phyloP scores from a whole-genome alignment of 306 rosid genomes.

The Gillenia trifoliata region DNA sequence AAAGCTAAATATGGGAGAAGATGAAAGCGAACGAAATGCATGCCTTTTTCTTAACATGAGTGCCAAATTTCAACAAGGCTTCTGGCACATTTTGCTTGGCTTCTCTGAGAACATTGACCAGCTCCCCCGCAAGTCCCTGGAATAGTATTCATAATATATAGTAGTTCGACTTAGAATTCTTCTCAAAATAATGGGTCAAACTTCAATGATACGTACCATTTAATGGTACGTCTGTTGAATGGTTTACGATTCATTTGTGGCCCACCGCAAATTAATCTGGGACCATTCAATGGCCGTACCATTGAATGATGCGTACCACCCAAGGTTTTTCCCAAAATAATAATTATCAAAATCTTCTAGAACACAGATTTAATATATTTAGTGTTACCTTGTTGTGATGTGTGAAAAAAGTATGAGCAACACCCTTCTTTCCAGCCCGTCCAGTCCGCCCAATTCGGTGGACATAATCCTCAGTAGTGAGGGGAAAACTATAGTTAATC shows the following conservation, averaged over 20 bases:
- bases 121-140: slow-evolving; percentile 98
- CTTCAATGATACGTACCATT: no score
- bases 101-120: slow-evolving; percentile 93
- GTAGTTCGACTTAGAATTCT: background rate
- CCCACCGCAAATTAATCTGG: no score
- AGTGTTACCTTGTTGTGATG: slow-evolving; percentile 66
- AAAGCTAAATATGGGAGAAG: background rate
- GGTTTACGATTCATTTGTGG: no score
- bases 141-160: slow-evolving; percentile 4
- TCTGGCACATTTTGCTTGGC: slow-evolving; percentile 80
- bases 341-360: background rate
- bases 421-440: slow-evolving; percentile 93
- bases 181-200: no score
- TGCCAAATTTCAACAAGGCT: slow-evolving; percentile 72
- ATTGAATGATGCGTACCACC: no score
- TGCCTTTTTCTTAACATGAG: slow-evolving; percentile 95
- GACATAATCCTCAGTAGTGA: slow-evolving; percentile 91
- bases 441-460: slow-evolving; percentile 98
- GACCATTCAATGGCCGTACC: no score
- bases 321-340: no score
- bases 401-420: slow-evolving; percentile 93
- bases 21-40: slow-evolving; percentile 1
- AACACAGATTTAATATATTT: background rate
- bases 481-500: slow-evolving; percentile 89
- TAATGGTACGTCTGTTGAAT: no score